Evolutionary conservation across 257 asterid species (phyloP), one percentile per base, ranked within the genome.

Genomic region (Nicotiana paniculata): DNA sequence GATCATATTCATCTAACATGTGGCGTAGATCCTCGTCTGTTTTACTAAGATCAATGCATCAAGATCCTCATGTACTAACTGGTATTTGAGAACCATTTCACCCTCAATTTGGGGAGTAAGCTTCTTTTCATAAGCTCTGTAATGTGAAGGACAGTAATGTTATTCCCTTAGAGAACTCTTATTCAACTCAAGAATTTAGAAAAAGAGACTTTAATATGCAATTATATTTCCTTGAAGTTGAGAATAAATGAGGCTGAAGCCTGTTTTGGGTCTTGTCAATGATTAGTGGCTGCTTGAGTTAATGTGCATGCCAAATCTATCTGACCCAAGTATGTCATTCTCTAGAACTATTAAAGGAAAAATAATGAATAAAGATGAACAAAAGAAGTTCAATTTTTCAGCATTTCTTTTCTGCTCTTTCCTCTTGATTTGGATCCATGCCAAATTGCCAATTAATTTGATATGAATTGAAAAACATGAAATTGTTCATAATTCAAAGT

Each of bases 61-160:
- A 9, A 96, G 96, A 59, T 96, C 99, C 87, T 96, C 99, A 0
- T 90, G 85, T 48, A 79, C 83, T 62, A 93, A 78, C 67, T 94
- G 99, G 86, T 92, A 93, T 88, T 91, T 94, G 75, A 96, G 95
- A 78, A 85, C 84, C 93, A 92, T 90, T 26, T 90, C 94, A 26
- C 95, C 97, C 8, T 92, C 97, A 24, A 89, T 89, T 58, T 63
- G 85, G 85, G 87, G 89, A 1, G 89, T 87, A 13, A 96, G 89
- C 89, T 89, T 94, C 97, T 91, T 92, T 21, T 21, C 98, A 90
- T 88, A 2, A 96, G 85, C 57, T 93, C 99, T 96, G 90, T 67
- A 43, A 30, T 53, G 30, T 13, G 58, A 32, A 58, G 15, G 26
- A 15, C 35, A 70, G 2, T 32, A 13, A 35, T 35, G 53, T 35